Base-by-base conservation (phyloP, 345 rosid species). In the Acer negundo region DNA sequence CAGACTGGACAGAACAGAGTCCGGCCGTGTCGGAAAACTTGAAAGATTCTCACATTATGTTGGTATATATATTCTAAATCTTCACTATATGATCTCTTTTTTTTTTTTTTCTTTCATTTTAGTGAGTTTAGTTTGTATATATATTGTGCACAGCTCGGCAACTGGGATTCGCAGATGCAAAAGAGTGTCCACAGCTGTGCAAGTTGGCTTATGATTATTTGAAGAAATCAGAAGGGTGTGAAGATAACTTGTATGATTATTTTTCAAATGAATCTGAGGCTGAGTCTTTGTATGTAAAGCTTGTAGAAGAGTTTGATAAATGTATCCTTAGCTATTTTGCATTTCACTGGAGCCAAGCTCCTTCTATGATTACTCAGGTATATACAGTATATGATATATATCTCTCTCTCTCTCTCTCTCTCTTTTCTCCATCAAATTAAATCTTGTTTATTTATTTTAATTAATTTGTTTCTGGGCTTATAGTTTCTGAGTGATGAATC, bases 271-370 rank as follows among this genome's bases (percentile, higher is more conserved):
- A 86, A 77, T 64, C 84, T 10, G 94, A 91, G 7, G 90, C 86
- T 23, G 89, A 88, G 51, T 82, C 94, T 10, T 83, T 91, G 59
- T 88, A 74, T 69, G 90, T 84, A 44, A 90, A 85, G 87, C 87
- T 96, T 7, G 62, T 87, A 6, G 93, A 94, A 55, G 97, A 96
- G 88, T 62, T 96, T 15, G 99, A 96, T 69, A 80, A 91, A 79
- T 92, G 93, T 78, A 92, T 94, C 67, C 94, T 94, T 51, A 82
- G 89, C 75, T 96, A 94, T 62, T 94, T 94, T 68, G 90, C 97
- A 16, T 96, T 92, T 79, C 97, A 96, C 20, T 94, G 97, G 99
- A 86, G 63, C 74, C 87, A 91, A 61, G 97, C 98, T 23, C 84
- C 94, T 53, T 73, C 63, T 19, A 69, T 90, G 81, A 84, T 96